Percentiles rank a stretch among this genome's conserved stretches.
These are phyloP conservation scores for Coemansia sp. DNA, from an alignment of 192 early-diverging fungal genomes.

Conservation along the genomic window DNA sequence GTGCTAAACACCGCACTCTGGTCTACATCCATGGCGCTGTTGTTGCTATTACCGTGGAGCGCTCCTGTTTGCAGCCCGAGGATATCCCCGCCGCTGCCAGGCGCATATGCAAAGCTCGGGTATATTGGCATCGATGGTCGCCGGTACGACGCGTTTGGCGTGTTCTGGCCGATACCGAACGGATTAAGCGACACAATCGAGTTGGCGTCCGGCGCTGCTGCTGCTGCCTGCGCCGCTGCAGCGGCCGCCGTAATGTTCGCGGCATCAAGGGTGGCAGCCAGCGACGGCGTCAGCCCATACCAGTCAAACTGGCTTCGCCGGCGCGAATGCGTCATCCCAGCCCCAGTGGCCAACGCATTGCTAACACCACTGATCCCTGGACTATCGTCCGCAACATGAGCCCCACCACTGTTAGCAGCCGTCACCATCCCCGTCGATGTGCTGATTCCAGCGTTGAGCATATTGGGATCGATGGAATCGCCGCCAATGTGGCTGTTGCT, in stretches of 20 bases:
- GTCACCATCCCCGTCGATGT: conserved; percentile 18
- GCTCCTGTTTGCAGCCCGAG: conserved; percentile 15
- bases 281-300: conserved; percentile 52
- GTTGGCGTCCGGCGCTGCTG: conserved; percentile 12
- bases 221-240: conserved; percentile 13
- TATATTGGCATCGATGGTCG: conserved; percentile 54
- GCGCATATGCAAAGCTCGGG: conserved; percentile 31
- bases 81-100: conserved; percentile 22
- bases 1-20: conserved; percentile 14
- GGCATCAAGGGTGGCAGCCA: conserved; percentile 38
- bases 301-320: conserved; percentile 54
- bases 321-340: conserved; percentile 29
- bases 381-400: neutral
- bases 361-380: neutral
- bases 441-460: conserved; percentile 40
- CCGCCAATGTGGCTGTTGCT: conserved; percentile 13
- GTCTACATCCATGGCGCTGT: conserved; percentile 8
- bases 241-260: conserved; percentile 25
- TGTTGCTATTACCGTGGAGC: neutral
- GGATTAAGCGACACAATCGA: conserved; percentile 23
- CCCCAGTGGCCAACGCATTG: neutral
- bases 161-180: conserved; percentile 15
- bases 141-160: conserved; percentile 23
- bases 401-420: neutral
- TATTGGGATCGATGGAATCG: conserved; percentile 54